Base-by-base conservation (phyloP, 305 asterid species). In the Ilex paraguariensis region DNA sequence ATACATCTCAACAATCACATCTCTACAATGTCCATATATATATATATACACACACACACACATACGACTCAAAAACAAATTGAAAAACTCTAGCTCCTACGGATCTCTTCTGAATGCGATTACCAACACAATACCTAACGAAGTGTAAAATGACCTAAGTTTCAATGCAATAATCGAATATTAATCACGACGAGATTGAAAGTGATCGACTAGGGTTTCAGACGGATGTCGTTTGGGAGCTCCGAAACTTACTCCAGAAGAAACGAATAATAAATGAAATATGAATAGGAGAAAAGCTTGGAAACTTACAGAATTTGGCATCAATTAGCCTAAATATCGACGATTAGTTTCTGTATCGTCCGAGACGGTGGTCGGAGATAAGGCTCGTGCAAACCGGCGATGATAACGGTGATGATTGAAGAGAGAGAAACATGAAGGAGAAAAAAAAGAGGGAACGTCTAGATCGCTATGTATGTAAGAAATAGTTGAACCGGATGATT, bases 221-320 rank as follows among this genome's bases (percentile, higher is more conserved):
- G 73, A 69, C 64, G 66, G 70, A 66, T 65, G 66, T 60, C 50
- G 48, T 66, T 54, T 60, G 49, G 64, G 57, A 78, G 84, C 89
- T 78, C 85, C 80, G 63, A 76, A 74, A 78, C 96, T 90, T 75
- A 71, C 66, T 66, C 6, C 42, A 36, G 42, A 36, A 36, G 42
- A 36, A 36, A 36, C 54, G 88, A 84, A 88, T 77, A 77, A 61
- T 16, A 71, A 70, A 11, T 15, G 57, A 56, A 52, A 54, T 68
- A 64, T 36, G 7, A 36, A 36, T 36, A 36, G 9, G 42, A 40
- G 33, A 15, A 64, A 31, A 46, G 28, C 28, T 21, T 21, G 28
- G 28, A 56, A 62, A 40, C 56, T 14, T 52, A 52, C 56, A 52
- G 56, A 52, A 52, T 14, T 52, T 7, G 56, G 56, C 28, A 10